Evolutionary conservation across 176 grass and related monocot genomes (phyloP).

Genomic region (Otatea glauca): DNA sequence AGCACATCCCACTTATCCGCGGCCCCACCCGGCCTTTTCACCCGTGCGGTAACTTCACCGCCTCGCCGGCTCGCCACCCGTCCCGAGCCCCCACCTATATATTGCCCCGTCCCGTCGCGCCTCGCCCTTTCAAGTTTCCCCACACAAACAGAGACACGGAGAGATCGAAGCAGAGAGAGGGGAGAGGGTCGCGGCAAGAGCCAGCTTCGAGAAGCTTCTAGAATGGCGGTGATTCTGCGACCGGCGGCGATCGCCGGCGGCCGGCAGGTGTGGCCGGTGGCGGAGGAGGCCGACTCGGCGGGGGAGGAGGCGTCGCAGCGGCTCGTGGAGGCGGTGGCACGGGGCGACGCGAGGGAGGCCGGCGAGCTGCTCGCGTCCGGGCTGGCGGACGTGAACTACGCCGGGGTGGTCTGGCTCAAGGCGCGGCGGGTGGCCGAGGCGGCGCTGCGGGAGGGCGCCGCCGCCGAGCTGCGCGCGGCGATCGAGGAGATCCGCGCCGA

Average conservation of each 20-base stretch:
- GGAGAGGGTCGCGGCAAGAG: neutral
- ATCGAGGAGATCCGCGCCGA: conserved; percentile 93
- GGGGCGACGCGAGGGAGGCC: conserved; percentile 57
- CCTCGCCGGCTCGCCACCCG: too few species aligned
- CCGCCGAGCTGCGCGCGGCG: conserved; percentile 61
- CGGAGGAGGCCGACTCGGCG: conserved; percentile 48
- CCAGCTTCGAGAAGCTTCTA: neutral
- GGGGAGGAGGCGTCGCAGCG: conserved; percentile 66
- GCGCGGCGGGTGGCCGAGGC: conserved; percentile 62
- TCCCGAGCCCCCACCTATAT: conserved; percentile 50
- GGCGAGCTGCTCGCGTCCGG: conserved; percentile 64
- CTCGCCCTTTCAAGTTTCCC: conserved; percentile 66
- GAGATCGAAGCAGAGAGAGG: conserved; percentile 10
- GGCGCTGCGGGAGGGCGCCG: conserved; percentile 65
- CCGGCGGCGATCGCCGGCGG: conserved; percentile 58
- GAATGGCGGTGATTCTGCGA: conserved; percentile 77
- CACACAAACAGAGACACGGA: conserved; percentile 2
- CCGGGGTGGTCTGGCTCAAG: conserved; percentile 79
- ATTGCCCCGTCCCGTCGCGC: conserved; percentile 61
- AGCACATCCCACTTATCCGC: neutral
- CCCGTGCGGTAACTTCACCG: conserved; percentile 50
- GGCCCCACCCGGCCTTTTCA: neutral
- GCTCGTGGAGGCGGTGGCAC: conserved; percentile 78
- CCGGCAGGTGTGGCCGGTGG: conserved; percentile 80
- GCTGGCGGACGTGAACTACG: conserved; percentile 85